Evolutionary conservation across 75 land plant species (phyloP), one percentile per base, ranked within the genome.

Genomic region (Picea sitchensis): DNA sequence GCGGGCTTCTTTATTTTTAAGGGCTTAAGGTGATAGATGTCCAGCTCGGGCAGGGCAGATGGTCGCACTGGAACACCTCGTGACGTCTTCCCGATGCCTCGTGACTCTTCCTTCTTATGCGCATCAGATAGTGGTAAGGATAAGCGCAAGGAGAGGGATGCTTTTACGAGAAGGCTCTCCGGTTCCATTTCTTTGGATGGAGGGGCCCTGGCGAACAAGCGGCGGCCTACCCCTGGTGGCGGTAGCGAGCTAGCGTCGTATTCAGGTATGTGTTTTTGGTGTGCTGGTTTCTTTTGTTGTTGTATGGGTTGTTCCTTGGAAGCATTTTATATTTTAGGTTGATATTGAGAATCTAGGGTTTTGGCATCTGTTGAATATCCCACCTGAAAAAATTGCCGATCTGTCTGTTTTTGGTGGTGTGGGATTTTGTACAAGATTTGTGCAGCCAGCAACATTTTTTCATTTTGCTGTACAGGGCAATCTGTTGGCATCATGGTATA

Each of bases 41-140:
- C 76, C 47, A 30, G 76, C 76, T 75, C 76, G 32, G 59, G 47
- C 76, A 75, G 76, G 76, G 58, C 76, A 58, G 76, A 75, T 75
- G 76, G 76, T 75, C 76, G 47, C 30, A 75, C 26, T 15, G 76
- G 76, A 58, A 31, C 34, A 18, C 76, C 58, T 47, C 58, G 38
- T 14, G 76, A 75, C 23, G 36, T 58, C n/a, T 57, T 75, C 76
- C 47, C 58, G 76, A 75, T 75, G 76, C 76, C 76, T 31, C 56
- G 76, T 13, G 76, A 75, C 15, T 54, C 54, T 57, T 30, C 36
- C 30, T 75, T 75, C 11, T 72, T 56, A 18, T 72, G 74, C 34
- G 38, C 20, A 7, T 72, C 74, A 23, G 76, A 75, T 15, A 75
- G 34, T 26, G 59, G 34, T 4, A 75, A 75, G 59, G 76, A 75